Percentiles rank a stretch among this genome's conserved stretches.
Conservation (phyloP, 805 yeast species). For the Sugiyamaella boreocaroliniensis region DNA sequence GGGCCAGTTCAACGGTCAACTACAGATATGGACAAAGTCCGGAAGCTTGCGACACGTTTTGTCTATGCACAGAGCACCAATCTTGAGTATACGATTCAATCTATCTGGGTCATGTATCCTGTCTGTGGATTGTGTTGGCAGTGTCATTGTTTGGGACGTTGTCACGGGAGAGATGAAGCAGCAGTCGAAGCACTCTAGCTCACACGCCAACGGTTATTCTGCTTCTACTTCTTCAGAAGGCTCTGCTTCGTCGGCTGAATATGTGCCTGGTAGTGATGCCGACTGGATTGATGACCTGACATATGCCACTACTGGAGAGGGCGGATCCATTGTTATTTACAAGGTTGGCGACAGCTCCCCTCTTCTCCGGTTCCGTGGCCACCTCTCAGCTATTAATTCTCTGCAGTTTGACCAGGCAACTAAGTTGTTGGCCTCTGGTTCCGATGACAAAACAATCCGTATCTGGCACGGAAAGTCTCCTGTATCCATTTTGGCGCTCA, state of each 20-base stretch:
- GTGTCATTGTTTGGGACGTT: slow-evolving; percentile 61
- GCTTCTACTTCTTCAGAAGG: neutral
- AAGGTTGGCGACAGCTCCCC: slow-evolving; percentile 44
- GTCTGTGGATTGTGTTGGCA: slow-evolving; percentile 52
- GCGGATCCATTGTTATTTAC: slow-evolving; percentile 50
- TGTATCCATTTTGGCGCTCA: slow-evolving; percentile 19
- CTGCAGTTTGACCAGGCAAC: slow-evolving; percentile 47
- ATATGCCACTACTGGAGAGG: slow-evolving; percentile 63
- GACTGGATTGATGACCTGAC: slow-evolving; percentile 68
- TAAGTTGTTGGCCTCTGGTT: slow-evolving; percentile 60
- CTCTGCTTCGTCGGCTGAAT: neutral
- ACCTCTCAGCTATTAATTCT: slow-evolving; percentile 49
- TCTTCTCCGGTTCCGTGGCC: slow-evolving; percentile 55
- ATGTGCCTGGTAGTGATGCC: slow-evolving; percentile 26
- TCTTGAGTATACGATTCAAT: slow-evolving; percentile 58
- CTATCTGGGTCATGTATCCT: slow-evolving; percentile 46
- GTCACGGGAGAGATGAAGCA: slow-evolving; percentile 39
- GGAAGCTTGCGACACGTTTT: slow-evolving; percentile 58
- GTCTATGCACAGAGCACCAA: slow-evolving; percentile 45
- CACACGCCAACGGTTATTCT: neutral
- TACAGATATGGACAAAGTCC: slow-evolving; percentile 70
- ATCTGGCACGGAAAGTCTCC: slow-evolving; percentile 65
- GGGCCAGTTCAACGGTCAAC: slow-evolving; percentile 62
- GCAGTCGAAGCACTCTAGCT: neutral
- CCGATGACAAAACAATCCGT: slow-evolving; percentile 68